Conservation (phyloP, 768 basidiomycete genomes). For the Clitopilus hobsonii region DNA sequence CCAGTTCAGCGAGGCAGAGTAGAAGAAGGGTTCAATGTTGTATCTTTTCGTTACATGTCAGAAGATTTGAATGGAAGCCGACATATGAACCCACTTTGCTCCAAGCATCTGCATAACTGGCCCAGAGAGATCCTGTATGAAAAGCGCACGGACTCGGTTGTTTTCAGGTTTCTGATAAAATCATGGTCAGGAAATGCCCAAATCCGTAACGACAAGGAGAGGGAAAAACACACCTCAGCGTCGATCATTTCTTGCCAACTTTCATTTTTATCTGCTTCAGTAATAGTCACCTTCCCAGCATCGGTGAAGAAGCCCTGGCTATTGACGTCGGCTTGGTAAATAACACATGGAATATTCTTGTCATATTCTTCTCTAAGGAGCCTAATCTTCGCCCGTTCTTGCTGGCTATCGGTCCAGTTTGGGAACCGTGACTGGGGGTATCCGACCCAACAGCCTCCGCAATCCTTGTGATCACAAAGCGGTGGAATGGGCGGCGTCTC, state of each 20-base stretch:
- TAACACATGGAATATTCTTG: conserved; percentile 17
- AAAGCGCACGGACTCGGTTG: conserved; percentile 43
- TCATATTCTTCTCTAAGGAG: conserved; percentile 29
- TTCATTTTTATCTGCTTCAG: conserved; percentile 18
- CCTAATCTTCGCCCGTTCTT: conserved; percentile 33
- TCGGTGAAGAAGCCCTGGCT: conserved; percentile 30
- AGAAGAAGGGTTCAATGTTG: conserved; percentile 64
- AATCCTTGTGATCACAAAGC: conserved; percentile 30
- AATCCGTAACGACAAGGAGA: background rate
- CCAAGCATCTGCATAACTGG: conserved; percentile 59
- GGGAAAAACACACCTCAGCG: conserved; percentile 25
- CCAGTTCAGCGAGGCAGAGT: conserved; percentile 61
- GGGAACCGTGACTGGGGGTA: conserved; percentile 48
- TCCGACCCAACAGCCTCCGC: conserved; percentile 32
- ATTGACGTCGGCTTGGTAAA: conserved; percentile 39
- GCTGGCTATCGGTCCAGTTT: conserved; percentile 50
- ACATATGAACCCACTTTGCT: conserved; percentile 39
- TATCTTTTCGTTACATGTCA: conserved; percentile 33
- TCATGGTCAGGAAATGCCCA: background rate
- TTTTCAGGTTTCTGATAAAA: conserved; percentile 23
- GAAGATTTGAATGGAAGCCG: conserved; percentile 57
- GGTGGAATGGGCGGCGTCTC: conserved; percentile 26
- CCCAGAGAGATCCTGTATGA: conserved; percentile 48
- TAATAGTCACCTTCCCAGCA: conserved; percentile 17
- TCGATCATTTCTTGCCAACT: conserved; percentile 35